A percentile compares a stretch with the other conserved stretches of the same genome.
These are phyloP conservation scores for Wickerhamiella alocasiicola DNA, from an alignment of 805 yeast genomes.

Conservation along the genomic window DNA sequence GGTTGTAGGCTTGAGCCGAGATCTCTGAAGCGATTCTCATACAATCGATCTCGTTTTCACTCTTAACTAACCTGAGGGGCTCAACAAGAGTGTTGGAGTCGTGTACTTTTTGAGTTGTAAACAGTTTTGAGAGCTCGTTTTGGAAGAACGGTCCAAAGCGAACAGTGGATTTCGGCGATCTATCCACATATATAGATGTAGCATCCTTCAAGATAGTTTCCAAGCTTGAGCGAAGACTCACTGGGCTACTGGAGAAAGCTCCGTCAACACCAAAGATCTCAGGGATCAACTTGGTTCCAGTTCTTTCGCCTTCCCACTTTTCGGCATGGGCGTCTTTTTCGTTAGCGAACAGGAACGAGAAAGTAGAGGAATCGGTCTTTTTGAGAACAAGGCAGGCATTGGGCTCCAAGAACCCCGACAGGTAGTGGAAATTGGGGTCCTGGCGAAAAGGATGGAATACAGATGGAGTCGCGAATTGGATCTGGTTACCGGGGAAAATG, in stretches of 20 bases:
- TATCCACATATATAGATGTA: slow-evolving; percentile 18
- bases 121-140: slow-evolving; percentile 16
- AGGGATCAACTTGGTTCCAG: slow-evolving; percentile 71
- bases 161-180: slow-evolving; percentile 18
- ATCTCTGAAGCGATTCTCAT: slow-evolving; percentile 77
- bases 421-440: slow-evolving; percentile 72
- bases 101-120: background rate
- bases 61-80: slow-evolving; percentile 49
- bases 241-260: slow-evolving; percentile 33
- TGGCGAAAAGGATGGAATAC: slow-evolving; percentile 91
- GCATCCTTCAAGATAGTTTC: slow-evolving; percentile 14
- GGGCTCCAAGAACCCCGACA: slow-evolving; percentile 91
- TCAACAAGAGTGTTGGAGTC: slow-evolving; percentile 18
- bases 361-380: slow-evolving; percentile 31
- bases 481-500: slow-evolving; percentile 56
- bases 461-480: slow-evolving; percentile 75
- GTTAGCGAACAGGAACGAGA: slow-evolving; percentile 73
- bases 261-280: slow-evolving; percentile 83
- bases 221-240: slow-evolving; percentile 13
- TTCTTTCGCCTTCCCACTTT: slow-evolving; percentile 90
- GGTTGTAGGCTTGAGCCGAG: slow-evolving; percentile 72
- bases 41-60: slow-evolving; percentile 58
- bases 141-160: slow-evolving; percentile 19
- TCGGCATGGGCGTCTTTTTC: slow-evolving; percentile 67
- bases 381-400: slow-evolving; percentile 47